Evolutionary conservation across 1,284 basidiomycete genomes (phyloP).

Genomic region (Salmacisia buchloeana): DNA sequence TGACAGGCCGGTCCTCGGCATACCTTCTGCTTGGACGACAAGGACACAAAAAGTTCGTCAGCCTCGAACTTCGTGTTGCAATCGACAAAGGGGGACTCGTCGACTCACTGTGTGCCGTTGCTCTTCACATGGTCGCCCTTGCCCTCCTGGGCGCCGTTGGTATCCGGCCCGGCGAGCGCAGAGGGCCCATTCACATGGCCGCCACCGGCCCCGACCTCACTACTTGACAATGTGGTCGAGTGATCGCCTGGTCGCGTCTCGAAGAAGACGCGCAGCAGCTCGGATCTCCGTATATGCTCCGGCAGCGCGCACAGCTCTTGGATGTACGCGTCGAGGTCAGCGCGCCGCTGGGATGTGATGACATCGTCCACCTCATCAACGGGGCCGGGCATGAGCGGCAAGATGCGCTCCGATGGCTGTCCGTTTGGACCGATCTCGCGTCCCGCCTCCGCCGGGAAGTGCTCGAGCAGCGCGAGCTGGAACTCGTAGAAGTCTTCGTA

Average conservation of each 20-base stretch:
- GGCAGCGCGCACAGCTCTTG: slow-evolving; percentile 67
- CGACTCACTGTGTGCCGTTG: slow-evolving; percentile 3
- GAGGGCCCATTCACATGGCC: too few relatives aligned
- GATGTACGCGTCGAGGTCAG: slow-evolving; percentile 84
- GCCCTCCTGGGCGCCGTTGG: background rate
- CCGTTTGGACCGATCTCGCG: slow-evolving; percentile 47
- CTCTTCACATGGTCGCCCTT: background rate
- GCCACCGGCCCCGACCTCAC: background rate
- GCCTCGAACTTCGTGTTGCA: background rate
- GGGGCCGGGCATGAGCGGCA: slow-evolving; percentile 95
- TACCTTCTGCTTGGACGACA: too few relatives aligned
- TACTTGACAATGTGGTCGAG: slow-evolving; percentile 25
- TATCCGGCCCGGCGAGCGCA: too few relatives aligned
- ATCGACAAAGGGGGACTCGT: background rate
- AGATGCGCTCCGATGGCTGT: slow-evolving; percentile 60
- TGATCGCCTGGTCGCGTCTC: slow-evolving; percentile 77
- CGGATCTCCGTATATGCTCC: slow-evolving; percentile 74
- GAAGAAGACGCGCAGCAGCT: slow-evolving; percentile 77
- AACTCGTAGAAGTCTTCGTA: slow-evolving; percentile 99
- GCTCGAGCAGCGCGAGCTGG: slow-evolving; percentile 78
- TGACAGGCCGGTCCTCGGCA: slow-evolving; percentile 26
- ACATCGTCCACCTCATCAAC: slow-evolving; percentile 73
- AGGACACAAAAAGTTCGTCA: slow-evolving; percentile 5
- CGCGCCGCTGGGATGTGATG: slow-evolving; percentile 72
- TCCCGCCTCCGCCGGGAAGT: slow-evolving; percentile 75